These are phyloP conservation scores for Castanea crenata DNA, from an alignment of 306 rosid genomes.

Conservation along the genomic window DNA sequence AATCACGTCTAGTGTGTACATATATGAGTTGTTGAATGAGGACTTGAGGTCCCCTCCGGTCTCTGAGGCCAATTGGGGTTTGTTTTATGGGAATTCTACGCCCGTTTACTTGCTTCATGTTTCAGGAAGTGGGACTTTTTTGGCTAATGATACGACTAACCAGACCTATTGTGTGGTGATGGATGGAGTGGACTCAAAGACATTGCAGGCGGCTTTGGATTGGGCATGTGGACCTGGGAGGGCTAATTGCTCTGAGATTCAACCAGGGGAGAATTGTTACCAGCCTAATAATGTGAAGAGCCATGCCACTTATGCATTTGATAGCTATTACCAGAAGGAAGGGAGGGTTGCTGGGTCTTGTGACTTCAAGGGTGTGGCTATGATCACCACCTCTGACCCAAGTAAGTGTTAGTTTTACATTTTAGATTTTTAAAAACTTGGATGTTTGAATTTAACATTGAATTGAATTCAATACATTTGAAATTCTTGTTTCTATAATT, in stretches of 20 bases:
- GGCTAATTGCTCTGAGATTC: constrained; percentile 83
- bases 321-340: constrained; percentile 78
- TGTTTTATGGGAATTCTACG: constrained; percentile 68
- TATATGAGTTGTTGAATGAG: constrained; percentile 77
- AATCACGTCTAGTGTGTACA: constrained; percentile 61
- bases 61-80: constrained; percentile 83
- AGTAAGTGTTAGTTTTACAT: constrained; percentile 42
- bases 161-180: constrained; percentile 65
- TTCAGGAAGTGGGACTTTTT: constrained; percentile 66
- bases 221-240: constrained; percentile 86
- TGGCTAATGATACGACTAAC: constrained; percentile 74
- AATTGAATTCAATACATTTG: background rate
- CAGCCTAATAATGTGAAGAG: constrained; percentile 71
- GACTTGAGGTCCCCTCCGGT: constrained; percentile 80
- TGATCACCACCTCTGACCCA: constrained; percentile 82
- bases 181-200: constrained; percentile 64
- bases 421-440: background rate
- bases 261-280: constrained; percentile 77
- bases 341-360: constrained; percentile 68
- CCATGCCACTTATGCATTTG: constrained; percentile 88
- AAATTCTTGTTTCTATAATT: background rate
- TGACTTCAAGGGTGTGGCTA: constrained; percentile 82
- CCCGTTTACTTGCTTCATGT: constrained; percentile 75
- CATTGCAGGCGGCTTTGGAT: constrained; percentile 84
- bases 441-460: background rate